These are phyloP conservation scores for Cladosporium cucumerinum DNA, from an alignment of 2,329 filamentous ascomycete species.

Conservation along the genomic window DNA sequence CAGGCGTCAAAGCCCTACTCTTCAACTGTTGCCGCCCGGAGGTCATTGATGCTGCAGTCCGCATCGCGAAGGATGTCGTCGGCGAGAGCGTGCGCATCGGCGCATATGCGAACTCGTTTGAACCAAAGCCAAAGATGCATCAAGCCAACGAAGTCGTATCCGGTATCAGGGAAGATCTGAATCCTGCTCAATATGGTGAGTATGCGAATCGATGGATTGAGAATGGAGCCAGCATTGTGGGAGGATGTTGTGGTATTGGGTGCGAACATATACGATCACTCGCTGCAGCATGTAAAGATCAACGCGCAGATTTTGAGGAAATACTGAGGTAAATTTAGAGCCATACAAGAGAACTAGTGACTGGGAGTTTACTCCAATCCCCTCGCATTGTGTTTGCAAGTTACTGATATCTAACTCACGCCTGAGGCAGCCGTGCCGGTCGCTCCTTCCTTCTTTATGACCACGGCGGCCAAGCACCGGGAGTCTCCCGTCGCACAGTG, in stretches of 20 bases:
- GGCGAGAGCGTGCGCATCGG: background rate
- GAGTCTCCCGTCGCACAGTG: background rate
- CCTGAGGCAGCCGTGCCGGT: background rate
- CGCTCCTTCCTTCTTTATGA: constrained; percentile 1
- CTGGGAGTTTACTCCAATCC: background rate
- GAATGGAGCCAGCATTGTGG: constrained; percentile 6
- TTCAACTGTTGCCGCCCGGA: constrained; percentile 14
- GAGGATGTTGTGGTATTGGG: constrained; percentile 13
- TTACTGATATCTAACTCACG: background rate
- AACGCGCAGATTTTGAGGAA: background rate
- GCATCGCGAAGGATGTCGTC: background rate
- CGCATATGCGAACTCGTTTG: constrained; percentile 10
- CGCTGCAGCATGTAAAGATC: background rate
- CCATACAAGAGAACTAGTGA: background rate
- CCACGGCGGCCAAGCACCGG: background rate
- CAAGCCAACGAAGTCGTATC: constrained; percentile 7
- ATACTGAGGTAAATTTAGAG: background rate
- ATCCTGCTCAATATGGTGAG: background rate
- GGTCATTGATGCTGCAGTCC: constrained; percentile 6
- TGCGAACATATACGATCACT: background rate
- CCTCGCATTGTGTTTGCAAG: background rate
- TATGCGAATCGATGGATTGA: constrained; percentile 2
- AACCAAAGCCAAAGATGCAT: constrained; percentile 3
- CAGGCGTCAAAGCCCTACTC: constrained; percentile 6
- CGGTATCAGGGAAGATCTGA: constrained; percentile 1